These are phyloP conservation scores for Diddensiella transvaalensis DNA, from an alignment of 805 yeast species.

Conservation along the genomic window DNA sequence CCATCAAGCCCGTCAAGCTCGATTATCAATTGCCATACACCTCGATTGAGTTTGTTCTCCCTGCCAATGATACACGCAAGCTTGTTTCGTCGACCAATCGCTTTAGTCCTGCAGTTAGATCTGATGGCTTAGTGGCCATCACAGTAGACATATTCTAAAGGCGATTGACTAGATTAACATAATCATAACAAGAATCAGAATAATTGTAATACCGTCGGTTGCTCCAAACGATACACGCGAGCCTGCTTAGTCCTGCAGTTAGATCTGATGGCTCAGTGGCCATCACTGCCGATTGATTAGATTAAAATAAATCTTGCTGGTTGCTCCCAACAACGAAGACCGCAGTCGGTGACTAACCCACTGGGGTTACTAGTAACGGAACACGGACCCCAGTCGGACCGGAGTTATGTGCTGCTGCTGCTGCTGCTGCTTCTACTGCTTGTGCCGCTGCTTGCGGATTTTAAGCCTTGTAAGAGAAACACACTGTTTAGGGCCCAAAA, in stretches of 20 bases:
- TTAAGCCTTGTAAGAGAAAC: no score
- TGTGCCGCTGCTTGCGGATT: no score
- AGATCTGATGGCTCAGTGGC: not conserved
- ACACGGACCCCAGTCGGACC: no score
- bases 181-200: no score
- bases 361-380: no score
- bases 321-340: not conserved
- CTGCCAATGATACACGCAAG: not conserved
- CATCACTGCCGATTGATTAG: no score
- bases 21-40: not conserved
- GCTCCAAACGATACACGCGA: not conserved
- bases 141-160: not conserved
- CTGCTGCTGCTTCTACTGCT: no score
- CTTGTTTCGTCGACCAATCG: not conserved
- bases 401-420: no score
- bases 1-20: not conserved
- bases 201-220: no score
- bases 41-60: not conserved
- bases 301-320: no score
- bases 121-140: not conserved
- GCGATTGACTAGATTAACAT: no score
- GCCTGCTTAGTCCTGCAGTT: not conserved
- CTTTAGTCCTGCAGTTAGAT: not conserved
- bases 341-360: not conserved
- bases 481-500: no score